These are phyloP conservation scores for Fusarium clavum DNA, from an alignment of 2,329 filamentous ascomycete genomes.

Conservation along the genomic window DNA sequence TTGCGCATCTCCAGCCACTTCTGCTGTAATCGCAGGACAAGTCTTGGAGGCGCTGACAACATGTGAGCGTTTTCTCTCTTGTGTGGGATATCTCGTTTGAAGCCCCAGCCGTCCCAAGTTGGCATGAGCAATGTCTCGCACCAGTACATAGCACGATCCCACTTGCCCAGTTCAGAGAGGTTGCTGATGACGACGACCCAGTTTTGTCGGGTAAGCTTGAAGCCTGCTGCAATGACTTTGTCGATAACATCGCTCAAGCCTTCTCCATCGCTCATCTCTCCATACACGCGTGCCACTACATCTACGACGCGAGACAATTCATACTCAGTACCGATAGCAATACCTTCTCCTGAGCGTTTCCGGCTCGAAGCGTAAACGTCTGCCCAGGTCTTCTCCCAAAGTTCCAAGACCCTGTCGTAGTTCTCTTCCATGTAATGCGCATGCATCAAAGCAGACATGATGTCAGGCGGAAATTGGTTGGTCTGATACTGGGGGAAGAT, in stretches of 20 bases:
- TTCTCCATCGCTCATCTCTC: slow-evolving; percentile 55
- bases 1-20: slow-evolving; percentile 63
- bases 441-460: slow-evolving; percentile 76
- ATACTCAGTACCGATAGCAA: slow-evolving; percentile 64
- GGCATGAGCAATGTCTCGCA: slow-evolving; percentile 85
- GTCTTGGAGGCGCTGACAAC: slow-evolving; percentile 50
- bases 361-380: slow-evolving; percentile 58
- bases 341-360: slow-evolving; percentile 36
- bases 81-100: slow-evolving; percentile 42
- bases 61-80: slow-evolving; percentile 52
- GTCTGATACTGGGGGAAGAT: slow-evolving; percentile 52
- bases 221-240: slow-evolving; percentile 73
- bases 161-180: slow-evolving; percentile 70
- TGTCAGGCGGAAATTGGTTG: slow-evolving; percentile 59
- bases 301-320: slow-evolving; percentile 63
- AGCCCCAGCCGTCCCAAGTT: slow-evolving; percentile 79
- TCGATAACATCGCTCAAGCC: slow-evolving; percentile 64
- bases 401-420: slow-evolving; percentile 69
- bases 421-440: slow-evolving; percentile 69
- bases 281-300: slow-evolving; percentile 61
- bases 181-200: slow-evolving; percentile 83
- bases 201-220: slow-evolving; percentile 77
- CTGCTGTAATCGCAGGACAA: slow-evolving; percentile 61
- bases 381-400: slow-evolving; percentile 73
- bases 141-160: slow-evolving; percentile 74